Base-by-base conservation (phyloP, 768 basidiomycete species). In the Clathrus columnatus region DNA sequence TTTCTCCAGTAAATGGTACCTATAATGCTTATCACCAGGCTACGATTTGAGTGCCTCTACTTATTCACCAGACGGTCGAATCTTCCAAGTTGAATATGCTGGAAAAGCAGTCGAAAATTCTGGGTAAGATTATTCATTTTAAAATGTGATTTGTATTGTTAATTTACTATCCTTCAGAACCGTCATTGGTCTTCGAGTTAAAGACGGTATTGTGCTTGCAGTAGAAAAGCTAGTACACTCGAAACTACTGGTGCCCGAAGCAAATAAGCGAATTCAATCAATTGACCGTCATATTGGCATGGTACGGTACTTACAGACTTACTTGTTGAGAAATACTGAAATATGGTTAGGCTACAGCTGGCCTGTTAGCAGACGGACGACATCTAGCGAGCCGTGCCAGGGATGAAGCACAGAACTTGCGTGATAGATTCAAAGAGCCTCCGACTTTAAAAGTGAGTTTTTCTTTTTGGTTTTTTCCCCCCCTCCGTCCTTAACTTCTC, bases 41-140 rank as follows among this genome's bases (percentile, higher is more conserved):
- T 98, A 97, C 76, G 96, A 97, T 78, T 84, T 94, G 58, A 92
- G 90, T 55, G 86, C 91, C 49, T 89, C 85, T 65, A 94, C 90
- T 48, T 93, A 92, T 75, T 92, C 90, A 21, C 95, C 95, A 59
- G 95, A 99, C 73, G 96, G 96, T 26, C 84, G 96, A 61, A 93
- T 99, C 67, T 99, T 99, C 68, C 96, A 99, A 82, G 87, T 98
- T 69, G 95, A 98, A 73, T 98, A 98, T 65, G 96, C 96, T 53
- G 87, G 84, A 73, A 98, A 99, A 72, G 95, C 96, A 11, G 96
- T 98, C 59, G 96, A 99, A 73, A 95, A 96, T 73, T 91, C 95
- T 41, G 96, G 96, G 89, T 93, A 68, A 59, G 79, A 64, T 1
- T 36, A n/a, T 41, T 45, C 21, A 28, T 30, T 52, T 26, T 24